phyloP scores from a whole-genome alignment of 345 rosid genomes.

The Bretschneidera sinensis region DNA sequence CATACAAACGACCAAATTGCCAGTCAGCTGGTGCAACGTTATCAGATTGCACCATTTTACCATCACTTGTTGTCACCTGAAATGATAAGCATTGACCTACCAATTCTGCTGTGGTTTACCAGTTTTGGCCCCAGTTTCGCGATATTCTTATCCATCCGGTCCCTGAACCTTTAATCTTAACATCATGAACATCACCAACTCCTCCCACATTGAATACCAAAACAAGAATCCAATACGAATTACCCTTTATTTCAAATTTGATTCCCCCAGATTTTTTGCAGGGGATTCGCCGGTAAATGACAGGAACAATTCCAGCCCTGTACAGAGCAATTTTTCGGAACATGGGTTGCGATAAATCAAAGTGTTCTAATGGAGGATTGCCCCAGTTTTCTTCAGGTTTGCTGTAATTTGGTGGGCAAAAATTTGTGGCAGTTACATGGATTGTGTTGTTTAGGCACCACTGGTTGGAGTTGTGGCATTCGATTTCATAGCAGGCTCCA shows the following conservation, averaged over 20 bases:
- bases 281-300: too few relatives aligned
- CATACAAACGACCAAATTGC: conserved; percentile 29
- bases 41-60: conserved; percentile 13
- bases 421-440: conserved; percentile 33
- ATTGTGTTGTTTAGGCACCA: conserved; percentile 46
- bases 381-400: too few relatives aligned
- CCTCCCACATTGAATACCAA: too few relatives aligned
- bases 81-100: conserved; percentile 33
- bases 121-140: conserved; percentile 46
- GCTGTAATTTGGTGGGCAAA: conserved; percentile 25
- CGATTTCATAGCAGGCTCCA: conserved; percentile 64
- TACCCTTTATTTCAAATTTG: too few relatives aligned
- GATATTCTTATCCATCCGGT: too few relatives aligned
- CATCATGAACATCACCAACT: conserved; percentile 25
- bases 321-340: too few relatives aligned
- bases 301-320: too few relatives aligned
- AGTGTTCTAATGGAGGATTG: too few relatives aligned
- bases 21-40: conserved; percentile 27
- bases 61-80: conserved; percentile 29
- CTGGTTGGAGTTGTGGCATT: conserved; percentile 41
- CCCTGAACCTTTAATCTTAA: conserved; percentile 23
- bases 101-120: conserved; percentile 14
- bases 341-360: too few relatives aligned
- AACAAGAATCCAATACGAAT: too few relatives aligned
- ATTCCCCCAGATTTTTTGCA: too few relatives aligned